Conservation (phyloP, 176 grass and related monocot genomes). For the Leersia perrieri region DNA sequence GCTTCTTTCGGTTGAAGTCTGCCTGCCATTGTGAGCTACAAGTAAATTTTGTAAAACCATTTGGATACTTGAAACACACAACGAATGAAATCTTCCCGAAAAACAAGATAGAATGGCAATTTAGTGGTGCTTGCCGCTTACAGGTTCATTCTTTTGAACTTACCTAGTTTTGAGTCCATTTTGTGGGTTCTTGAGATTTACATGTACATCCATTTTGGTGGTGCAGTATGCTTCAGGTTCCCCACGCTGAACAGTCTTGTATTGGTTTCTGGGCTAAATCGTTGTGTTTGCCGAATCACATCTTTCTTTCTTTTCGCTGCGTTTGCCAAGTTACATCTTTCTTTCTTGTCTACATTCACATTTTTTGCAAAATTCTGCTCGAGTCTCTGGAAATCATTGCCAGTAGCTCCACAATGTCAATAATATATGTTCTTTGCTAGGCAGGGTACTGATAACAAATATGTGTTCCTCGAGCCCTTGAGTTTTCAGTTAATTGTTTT, state of each 20-base stretch:
- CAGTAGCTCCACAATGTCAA: not conserved
- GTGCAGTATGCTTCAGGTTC: not conserved
- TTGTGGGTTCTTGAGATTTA: not conserved
- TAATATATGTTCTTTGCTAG: not conserved
- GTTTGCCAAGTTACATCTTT: not conserved
- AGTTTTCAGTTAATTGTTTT: no score
- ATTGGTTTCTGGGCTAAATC: not conserved
- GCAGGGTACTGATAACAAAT: not conserved
- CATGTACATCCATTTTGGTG: no score
- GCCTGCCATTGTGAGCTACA: not conserved
- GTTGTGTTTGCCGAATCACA: not conserved
- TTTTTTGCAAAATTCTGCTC: not conserved
- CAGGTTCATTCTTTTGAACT: not conserved
- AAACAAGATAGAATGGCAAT: not conserved
- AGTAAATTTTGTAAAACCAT: slow-evolving; percentile 33
- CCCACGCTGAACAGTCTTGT: not conserved
- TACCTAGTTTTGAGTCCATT: not conserved
- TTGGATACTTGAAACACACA: slow-evolving; percentile 6
- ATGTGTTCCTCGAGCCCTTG: no score
- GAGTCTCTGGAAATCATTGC: not conserved
- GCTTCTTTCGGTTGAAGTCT: slow-evolving; percentile 6
- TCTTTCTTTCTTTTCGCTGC: not conserved
- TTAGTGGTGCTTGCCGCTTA: not conserved
- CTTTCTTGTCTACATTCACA: not conserved
- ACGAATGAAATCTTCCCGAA: not conserved